Percentiles rank a stretch among this genome's conserved stretches.
Conservation (phyloP, 257 asterid species). For the Solanum habrochaites region DNA sequence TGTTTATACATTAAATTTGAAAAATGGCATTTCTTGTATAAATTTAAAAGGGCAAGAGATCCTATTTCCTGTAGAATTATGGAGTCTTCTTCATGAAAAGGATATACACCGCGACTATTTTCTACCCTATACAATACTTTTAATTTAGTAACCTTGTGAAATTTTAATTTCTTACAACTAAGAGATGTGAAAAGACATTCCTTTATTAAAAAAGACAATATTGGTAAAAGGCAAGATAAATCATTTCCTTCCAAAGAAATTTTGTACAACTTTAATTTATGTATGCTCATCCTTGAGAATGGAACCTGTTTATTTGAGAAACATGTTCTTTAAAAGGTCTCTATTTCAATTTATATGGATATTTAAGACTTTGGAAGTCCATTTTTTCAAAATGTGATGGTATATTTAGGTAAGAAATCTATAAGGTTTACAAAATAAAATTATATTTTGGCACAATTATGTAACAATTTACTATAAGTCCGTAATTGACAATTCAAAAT, state of each 20-base stretch:
- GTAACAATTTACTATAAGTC: too few species aligned
- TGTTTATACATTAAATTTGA: too few species aligned
- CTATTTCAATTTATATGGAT: background rate
- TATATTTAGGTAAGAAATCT: too few species aligned
- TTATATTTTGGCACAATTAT: too few species aligned
- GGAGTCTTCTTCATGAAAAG: too few species aligned
- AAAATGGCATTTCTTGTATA: too few species aligned
- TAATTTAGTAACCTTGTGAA: background rate
- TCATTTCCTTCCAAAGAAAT: background rate
- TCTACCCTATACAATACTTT: background rate
- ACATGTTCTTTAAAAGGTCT: background rate
- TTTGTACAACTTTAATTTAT: background rate
- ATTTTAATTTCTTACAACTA: too few species aligned
- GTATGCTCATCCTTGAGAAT: background rate
- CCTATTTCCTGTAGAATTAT: too few species aligned
- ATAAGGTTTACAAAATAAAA: background rate
- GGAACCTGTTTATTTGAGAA: background rate
- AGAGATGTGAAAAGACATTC: background rate
- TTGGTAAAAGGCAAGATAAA: background rate
- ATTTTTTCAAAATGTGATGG: background rate
- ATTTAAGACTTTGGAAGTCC: background rate
- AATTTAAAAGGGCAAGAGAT: too few species aligned
- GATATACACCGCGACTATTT: background rate
- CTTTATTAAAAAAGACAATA: too few species aligned
- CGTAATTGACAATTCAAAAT: too few species aligned